Evolutionary conservation across 2,329 filamentous ascomycete genomes (phyloP).

Genomic region (Fusarium humuli): DNA sequence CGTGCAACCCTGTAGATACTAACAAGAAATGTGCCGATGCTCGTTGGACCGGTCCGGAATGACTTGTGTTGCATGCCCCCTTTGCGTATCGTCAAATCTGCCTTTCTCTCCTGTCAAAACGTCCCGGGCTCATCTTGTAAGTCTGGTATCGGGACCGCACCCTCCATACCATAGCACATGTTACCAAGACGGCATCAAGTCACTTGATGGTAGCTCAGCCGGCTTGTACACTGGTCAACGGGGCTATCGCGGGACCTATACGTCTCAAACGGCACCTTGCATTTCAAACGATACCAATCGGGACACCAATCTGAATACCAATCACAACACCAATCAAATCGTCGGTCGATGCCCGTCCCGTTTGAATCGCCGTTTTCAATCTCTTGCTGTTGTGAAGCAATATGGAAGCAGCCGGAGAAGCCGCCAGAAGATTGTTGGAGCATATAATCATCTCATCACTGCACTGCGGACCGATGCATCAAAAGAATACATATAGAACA

Average conservation of each 20-base stretch:
- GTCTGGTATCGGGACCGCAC: conserved; percentile 38
- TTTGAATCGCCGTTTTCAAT: conserved; percentile 38
- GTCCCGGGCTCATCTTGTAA: conserved; percentile 41
- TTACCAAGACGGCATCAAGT: conserved; percentile 42
- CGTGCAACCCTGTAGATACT: conserved; percentile 30
- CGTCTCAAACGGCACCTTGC: conserved; percentile 49
- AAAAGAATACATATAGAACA: conserved; percentile 37
- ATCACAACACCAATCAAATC: conserved; percentile 38
- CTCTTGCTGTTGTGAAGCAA: conserved; percentile 34
- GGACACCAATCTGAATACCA: conserved; percentile 36
- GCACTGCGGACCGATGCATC: conserved; percentile 34
- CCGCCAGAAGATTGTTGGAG: conserved; percentile 26
- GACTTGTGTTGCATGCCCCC: conserved; percentile 33
- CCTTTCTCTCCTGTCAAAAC: conserved; percentile 28
- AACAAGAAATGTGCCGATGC: conserved; percentile 35
- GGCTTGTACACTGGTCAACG: conserved; percentile 42
- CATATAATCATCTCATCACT: conserved; percentile 41
- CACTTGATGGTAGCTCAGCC: conserved; percentile 43
- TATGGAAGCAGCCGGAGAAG: conserved; percentile 36
- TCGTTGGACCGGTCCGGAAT: conserved; percentile 29
- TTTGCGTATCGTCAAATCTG: conserved; percentile 41
- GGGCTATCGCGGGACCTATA: conserved; percentile 43
- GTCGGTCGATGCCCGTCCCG: conserved; percentile 26
- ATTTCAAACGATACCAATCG: conserved; percentile 45
- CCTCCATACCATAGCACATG: conserved; percentile 40